phyloP scores from a whole-genome alignment of 768 basidiomycete genomes.

The Tephrocybe sp. region DNA sequence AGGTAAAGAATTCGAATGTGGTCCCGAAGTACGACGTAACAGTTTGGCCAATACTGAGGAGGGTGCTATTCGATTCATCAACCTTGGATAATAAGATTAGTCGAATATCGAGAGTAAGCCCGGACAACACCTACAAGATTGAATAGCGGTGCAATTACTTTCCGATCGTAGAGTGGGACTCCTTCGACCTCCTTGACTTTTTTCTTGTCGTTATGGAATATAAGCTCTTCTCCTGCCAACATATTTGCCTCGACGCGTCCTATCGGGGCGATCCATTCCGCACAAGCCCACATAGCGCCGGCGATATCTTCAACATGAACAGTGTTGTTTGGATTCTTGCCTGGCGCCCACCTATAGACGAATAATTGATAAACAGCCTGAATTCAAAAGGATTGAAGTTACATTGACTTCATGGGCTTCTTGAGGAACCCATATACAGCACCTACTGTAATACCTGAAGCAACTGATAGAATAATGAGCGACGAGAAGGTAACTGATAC shows the following conservation, averaged over 20 bases:
- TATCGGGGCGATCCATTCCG: constrained; percentile 68
- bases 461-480: constrained; percentile 42
- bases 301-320: constrained; percentile 80
- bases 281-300: constrained; percentile 74
- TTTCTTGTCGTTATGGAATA: constrained; percentile 70
- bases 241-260: constrained; percentile 66
- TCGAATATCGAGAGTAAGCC: neutral
- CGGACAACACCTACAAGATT: constrained; percentile 56
- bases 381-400: constrained; percentile 13
- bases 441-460: constrained; percentile 71
- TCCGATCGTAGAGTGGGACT: constrained; percentile 53
- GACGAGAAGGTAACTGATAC: constrained; percentile 3
- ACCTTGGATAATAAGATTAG: constrained; percentile 39
- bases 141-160: constrained; percentile 75
- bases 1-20: constrained; percentile 76
- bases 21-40: constrained; percentile 76
- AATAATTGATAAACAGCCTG: constrained; percentile 12
- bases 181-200: constrained; percentile 66
- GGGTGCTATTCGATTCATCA: constrained; percentile 74
- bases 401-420: constrained; percentile 87
- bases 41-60: constrained; percentile 63
- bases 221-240: constrained; percentile 65
- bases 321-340: constrained; percentile 73
- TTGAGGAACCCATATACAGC: constrained; percentile 82
- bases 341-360: constrained; percentile 71